A percentile compares a stretch with the other conserved stretches of the same genome.
phyloP scores from a whole-genome alignment of 2,329 filamentous ascomycete genomes.

The Stenocarpella maydis region DNA sequence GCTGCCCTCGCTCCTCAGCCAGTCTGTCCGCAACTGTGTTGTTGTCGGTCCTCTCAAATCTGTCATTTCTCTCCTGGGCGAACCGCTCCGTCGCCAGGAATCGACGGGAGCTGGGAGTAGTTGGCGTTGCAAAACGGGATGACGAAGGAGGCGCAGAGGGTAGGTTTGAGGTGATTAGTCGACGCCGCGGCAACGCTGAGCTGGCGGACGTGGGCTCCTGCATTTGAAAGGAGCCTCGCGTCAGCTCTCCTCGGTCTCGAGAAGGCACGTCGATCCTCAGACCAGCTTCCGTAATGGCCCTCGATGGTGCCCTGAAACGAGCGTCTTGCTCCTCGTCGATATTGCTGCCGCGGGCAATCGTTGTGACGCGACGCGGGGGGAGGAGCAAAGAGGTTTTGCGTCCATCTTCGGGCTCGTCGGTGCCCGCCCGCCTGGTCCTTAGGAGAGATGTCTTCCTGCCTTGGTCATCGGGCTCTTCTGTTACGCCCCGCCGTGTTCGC shows the following conservation, averaged over 20 bases:
- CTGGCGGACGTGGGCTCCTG: slow-evolving; percentile 50
- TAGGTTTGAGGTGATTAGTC: slow-evolving; percentile 58
- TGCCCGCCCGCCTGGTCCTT: slow-evolving; percentile 54
- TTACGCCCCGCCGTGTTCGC: slow-evolving; percentile 55
- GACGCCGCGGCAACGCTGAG: slow-evolving; percentile 61
- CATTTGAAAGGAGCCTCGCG: slow-evolving; percentile 33
- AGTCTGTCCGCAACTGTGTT: slow-evolving; percentile 47
- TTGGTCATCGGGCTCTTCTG: slow-evolving; percentile 57
- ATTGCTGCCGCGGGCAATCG: slow-evolving; percentile 39
- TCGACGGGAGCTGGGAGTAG: slow-evolving; percentile 51
- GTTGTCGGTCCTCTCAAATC: slow-evolving; percentile 41
- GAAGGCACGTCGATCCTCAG: slow-evolving; percentile 50
- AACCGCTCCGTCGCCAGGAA: slow-evolving; percentile 55
- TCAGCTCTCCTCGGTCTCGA: slow-evolving; percentile 27
- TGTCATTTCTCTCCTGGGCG: slow-evolving; percentile 46
- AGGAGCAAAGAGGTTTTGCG: slow-evolving; percentile 54
- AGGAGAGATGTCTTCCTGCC: slow-evolving; percentile 56
- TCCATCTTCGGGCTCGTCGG: slow-evolving; percentile 60
- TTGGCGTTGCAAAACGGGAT: slow-evolving; percentile 54
- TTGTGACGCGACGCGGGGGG: slow-evolving; percentile 55
- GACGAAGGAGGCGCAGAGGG: slow-evolving; percentile 39
- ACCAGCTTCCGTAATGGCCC: slow-evolving; percentile 63
- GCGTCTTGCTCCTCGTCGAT: slow-evolving; percentile 59
- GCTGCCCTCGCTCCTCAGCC: slow-evolving; percentile 52
- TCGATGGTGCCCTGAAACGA: slow-evolving; percentile 64